Percentiles rank a stretch among this genome's conserved stretches.
Conservation (phyloP, 108 stramenopile genomes). For the Fragilaria crotonensis region DNA sequence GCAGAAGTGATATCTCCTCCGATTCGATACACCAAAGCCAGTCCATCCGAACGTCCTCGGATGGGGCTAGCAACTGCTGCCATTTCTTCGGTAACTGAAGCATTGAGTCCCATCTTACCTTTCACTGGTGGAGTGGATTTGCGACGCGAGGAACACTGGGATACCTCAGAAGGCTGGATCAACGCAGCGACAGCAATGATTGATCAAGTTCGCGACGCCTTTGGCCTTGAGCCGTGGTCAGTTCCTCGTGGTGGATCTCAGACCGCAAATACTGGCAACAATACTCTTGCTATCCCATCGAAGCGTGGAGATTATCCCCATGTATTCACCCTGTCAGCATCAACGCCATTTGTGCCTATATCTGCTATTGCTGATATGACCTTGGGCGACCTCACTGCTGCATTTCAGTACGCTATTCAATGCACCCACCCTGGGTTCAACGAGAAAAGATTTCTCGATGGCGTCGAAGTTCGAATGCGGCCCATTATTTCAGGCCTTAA, state of each 20-base stretch:
- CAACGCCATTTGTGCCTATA: conserved; percentile 38
- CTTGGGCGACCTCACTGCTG: conserved; percentile 34
- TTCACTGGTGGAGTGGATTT: conserved; percentile 53
- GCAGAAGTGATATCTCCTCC: conserved; percentile 32
- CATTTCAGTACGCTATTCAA: conserved; percentile 39
- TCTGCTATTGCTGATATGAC: conserved; percentile 42
- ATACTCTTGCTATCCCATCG: neutral
- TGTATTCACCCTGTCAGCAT: conserved; percentile 17
- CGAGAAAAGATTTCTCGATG: conserved; percentile 15
- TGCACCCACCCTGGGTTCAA: conserved; percentile 23
- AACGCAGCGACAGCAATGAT: conserved; percentile 13
- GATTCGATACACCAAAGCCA: conserved; percentile 10
- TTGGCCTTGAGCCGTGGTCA: conserved; percentile 7
- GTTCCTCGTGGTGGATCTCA: conserved; percentile 21
- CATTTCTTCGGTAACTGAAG: conserved; percentile 37
- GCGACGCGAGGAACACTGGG: conserved; percentile 34
- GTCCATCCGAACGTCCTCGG: neutral
- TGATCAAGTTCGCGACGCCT: conserved; percentile 24
- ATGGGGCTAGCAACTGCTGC: conserved; percentile 34
- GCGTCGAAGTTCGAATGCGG: conserved; percentile 21
- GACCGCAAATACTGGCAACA: conserved; percentile 7
- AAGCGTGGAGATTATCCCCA: neutral
- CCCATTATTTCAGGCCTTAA: conserved; percentile 24
- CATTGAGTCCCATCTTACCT: conserved; percentile 45
- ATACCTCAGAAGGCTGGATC: conserved; percentile 12